Percentiles rank a stretch among this genome's conserved stretches.
Evolutionary conservation across 148 eudicot species (phyloP).

Genomic region (Rhododendron kiyosumense): DNA sequence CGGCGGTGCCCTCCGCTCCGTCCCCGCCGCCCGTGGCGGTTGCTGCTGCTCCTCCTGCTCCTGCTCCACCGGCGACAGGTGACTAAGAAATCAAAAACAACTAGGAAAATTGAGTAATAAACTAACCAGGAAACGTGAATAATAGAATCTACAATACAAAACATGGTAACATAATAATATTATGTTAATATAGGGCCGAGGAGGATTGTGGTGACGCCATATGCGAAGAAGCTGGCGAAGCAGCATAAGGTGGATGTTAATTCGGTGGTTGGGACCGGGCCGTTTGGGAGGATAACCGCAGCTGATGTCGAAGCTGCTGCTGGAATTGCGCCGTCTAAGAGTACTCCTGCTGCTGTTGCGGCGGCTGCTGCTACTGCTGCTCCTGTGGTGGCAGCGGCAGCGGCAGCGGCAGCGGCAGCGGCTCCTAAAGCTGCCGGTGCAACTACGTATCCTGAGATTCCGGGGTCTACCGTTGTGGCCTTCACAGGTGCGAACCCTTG

Average conservation of each 20-base stretch:
- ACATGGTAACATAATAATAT: neutral
- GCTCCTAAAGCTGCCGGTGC: slow-evolving; percentile 7
- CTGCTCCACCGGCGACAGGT: slow-evolving; percentile 12
- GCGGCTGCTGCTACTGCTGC: slow-evolving; percentile 1
- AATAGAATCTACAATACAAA: neutral
- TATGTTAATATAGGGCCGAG: slow-evolving; percentile 57
- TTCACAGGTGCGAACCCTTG: slow-evolving; percentile 79
- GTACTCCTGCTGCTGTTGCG: slow-evolving; percentile 11
- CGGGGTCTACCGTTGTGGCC: slow-evolving; percentile 77
- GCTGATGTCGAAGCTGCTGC: slow-evolving; percentile 96
- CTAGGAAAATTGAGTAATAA: neutral
- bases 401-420: slow-evolving; percentile 4
- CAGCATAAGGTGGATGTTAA: slow-evolving; percentile 82
- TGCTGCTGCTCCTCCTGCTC: slow-evolving; percentile 34
- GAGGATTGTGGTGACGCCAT: slow-evolving; percentile 93
- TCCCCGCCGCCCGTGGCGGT: neutral
- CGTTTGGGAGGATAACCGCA: slow-evolving; percentile 85
- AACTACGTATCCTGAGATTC: slow-evolving; percentile 33
- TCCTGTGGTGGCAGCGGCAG: slow-evolving; percentile 5
- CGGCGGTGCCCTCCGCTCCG: slow-evolving; percentile 9
- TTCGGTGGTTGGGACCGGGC: slow-evolving; percentile 73
- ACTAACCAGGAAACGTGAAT: neutral
- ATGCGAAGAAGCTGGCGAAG: slow-evolving; percentile 92
- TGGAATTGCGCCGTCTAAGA: slow-evolving; percentile 53
- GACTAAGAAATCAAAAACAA: neutral